phyloP scores from a whole-genome alignment of 768 basidiomycete genomes.

The Podaxis sp. region DNA sequence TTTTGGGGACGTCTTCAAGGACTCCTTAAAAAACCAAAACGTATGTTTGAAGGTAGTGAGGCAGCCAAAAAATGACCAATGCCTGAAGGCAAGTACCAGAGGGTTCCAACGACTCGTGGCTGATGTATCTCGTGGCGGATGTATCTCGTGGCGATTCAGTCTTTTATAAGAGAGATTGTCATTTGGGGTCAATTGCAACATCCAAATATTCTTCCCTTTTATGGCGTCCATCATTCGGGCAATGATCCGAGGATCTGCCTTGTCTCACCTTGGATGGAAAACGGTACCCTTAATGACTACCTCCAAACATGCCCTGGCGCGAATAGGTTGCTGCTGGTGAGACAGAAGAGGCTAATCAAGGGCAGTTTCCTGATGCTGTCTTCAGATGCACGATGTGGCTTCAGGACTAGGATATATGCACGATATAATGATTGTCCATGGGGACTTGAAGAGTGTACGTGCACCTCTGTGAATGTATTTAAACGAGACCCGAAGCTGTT shows the following conservation, averaged over 20 bases:
- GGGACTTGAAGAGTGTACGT: slow-evolving; percentile 12
- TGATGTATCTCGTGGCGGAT: too few relatives aligned
- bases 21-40: background rate
- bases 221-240: slow-evolving; percentile 11
- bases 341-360: fast-evolving
- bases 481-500: background rate
- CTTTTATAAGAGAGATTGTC: slow-evolving; percentile 10
- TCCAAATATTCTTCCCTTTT: slow-evolving; percentile 14
- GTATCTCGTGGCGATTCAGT: background rate
- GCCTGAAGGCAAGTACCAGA: slow-evolving; percentile 3
- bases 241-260: slow-evolving; percentile 9
- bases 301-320: background rate
- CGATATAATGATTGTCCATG: slow-evolving; percentile 3
- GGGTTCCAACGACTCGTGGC: background rate
- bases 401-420: background rate
- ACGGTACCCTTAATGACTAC: slow-evolving; percentile 4
- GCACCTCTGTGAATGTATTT: background rate
- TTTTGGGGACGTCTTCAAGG: slow-evolving; percentile 8
- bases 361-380: background rate
- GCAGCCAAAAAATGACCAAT: slow-evolving; percentile 2
- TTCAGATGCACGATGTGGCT: background rate
- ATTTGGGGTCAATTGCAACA: slow-evolving; percentile 13
- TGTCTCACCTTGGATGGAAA: slow-evolving; percentile 17
- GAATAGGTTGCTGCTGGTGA: background rate
- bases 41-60: slow-evolving; percentile 4